phyloP scores from a whole-genome alignment of 75 land plant species.

The Larix kaempferi region DNA sequence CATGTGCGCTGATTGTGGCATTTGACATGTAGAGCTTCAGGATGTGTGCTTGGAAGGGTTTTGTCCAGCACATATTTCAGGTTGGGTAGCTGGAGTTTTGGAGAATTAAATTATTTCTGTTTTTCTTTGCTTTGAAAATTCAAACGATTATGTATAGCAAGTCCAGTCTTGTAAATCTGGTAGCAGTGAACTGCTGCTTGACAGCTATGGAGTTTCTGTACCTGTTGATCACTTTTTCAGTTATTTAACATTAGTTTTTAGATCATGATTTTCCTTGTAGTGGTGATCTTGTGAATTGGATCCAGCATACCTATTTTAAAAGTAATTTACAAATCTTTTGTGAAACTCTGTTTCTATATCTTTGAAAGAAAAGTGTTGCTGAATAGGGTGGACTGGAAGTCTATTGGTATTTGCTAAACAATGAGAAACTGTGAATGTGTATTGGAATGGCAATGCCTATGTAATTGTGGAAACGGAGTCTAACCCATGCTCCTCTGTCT shows the following conservation, averaged over 20 bases:
- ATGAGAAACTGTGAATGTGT: neutral
- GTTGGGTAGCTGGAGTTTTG: neutral
- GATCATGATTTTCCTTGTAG: neutral
- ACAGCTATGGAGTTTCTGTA: neutral
- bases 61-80: neutral
- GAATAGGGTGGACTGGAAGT: neutral
- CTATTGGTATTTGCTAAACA: neutral
- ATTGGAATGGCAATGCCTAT: neutral
- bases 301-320: neutral
- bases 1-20: neutral
- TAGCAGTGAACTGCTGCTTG: neutral
- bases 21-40: neutral
- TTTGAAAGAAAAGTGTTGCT: neutral
- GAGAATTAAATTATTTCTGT: neutral
- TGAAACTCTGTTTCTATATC: neutral
- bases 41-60: neutral
- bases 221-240: neutral
- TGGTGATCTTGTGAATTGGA: neutral
- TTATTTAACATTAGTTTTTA: slow-evolving; percentile 1
- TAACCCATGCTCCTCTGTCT: no score
- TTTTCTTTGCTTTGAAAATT: neutral
- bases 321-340: neutral
- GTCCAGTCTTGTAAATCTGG: neutral
- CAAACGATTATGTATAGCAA: neutral
- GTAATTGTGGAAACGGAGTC: neutral